A percentile compares a stretch with the other conserved stretches of the same genome.
These are phyloP conservation scores for Herpetomonas tarakana DNA, from an alignment of 208 protist genomes.

Conservation along the genomic window DNA sequence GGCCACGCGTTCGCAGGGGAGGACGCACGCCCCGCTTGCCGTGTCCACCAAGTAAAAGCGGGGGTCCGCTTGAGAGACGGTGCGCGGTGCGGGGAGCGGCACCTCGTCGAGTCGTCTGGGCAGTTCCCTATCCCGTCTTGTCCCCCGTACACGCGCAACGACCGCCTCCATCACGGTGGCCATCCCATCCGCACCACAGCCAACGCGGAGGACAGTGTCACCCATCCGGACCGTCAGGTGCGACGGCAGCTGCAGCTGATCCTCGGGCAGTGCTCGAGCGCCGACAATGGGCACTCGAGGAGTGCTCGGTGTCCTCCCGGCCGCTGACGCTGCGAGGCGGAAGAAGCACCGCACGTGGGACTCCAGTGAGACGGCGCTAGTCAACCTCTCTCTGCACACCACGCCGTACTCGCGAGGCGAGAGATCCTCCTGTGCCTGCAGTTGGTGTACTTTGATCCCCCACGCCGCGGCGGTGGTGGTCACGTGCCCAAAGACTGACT, in stretches of 20 bases:
- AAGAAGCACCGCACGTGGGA: no score
- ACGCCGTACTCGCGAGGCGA: no score
- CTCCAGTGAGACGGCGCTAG: no score
- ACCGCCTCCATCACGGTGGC: neutral
- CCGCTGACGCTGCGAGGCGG: no score
- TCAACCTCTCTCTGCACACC: no score
- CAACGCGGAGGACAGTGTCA: neutral
- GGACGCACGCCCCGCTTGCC: constrained; percentile 41
- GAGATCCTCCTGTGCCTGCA: no score
- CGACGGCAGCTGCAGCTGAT: neutral
- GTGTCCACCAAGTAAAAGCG: constrained; percentile 33
- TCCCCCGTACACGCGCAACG: neutral
- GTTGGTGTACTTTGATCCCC: no score
- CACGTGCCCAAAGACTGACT: no score
- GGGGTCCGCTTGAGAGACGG: neutral
- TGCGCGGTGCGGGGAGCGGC: neutral
- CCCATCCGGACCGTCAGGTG: neutral
- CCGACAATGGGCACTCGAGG: no score
- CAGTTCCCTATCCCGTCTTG: neutral
- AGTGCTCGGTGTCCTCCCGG: no score
- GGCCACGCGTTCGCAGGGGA: constrained; percentile 43
- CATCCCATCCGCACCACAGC: neutral
- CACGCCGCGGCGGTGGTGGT: no score
- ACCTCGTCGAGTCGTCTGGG: neutral
- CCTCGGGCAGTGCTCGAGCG: no score